A percentile compares a stretch with the other conserved stretches of the same genome.
phyloP scores from a whole-genome alignment of 2,329 filamentous ascomycete genomes.

The Rachicladosporium sp. region DNA sequence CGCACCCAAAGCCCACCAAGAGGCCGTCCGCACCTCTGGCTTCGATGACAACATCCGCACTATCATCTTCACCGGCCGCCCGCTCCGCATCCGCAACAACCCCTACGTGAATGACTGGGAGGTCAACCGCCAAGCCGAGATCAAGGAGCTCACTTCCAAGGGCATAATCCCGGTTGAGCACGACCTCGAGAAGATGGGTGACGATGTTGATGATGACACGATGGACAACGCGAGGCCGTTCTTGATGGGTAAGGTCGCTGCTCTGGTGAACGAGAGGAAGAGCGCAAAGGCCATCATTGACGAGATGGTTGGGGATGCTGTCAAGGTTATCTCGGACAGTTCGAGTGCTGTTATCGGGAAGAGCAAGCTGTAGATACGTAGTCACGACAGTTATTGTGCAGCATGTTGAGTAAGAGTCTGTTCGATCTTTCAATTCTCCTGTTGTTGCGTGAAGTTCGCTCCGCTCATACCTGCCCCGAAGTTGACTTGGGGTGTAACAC shows the following conservation, averaged over 20 bases:
- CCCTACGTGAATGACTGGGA: conserved; percentile 94
- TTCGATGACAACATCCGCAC: conserved; percentile 96
- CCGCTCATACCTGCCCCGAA: too few species aligned
- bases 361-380: conserved; percentile 23
- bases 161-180: conserved; percentile 88
- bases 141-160: conserved; percentile 81
- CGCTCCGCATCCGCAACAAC: conserved; percentile 86
- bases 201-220: conserved; percentile 59
- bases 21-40: conserved; percentile 78
- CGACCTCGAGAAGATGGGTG: conserved; percentile 73
- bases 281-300: conserved; percentile 83
- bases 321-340: conserved; percentile 18
- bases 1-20: conserved; percentile 85
- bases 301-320: conserved; percentile 76
- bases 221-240: conserved; percentile 86
- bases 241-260: conserved; percentile 94
- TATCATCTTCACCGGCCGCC: conserved; percentile 96
- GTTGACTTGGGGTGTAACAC: too few species aligned
- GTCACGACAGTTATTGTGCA: background rate
- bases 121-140: conserved; percentile 76
- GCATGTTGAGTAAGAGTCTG: background rate
- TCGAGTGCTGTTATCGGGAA: conserved; percentile 18
- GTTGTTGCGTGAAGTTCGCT: too few species aligned
- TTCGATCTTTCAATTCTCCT: too few species aligned
- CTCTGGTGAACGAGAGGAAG: conserved; percentile 88